A percentile compares a stretch with the other conserved stretches of the same genome.
phyloP scores from a whole-genome alignment of 2,329 filamentous ascomycete species.

The Amesomyces nigricolor region DNA sequence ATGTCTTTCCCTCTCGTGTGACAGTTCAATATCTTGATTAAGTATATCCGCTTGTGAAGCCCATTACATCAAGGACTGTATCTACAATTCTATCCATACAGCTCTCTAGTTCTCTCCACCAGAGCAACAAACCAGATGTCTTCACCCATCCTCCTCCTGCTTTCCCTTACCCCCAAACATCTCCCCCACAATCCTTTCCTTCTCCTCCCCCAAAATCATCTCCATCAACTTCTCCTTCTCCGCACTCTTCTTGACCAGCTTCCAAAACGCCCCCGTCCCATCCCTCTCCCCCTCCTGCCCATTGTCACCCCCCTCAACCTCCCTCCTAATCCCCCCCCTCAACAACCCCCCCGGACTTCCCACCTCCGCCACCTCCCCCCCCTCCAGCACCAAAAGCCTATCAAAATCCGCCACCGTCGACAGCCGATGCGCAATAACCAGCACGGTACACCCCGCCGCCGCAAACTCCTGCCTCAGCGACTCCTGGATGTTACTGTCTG shows the following conservation, averaged over 20 bases:
- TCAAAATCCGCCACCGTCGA: conserved; percentile 49
- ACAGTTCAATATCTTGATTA: too few species aligned
- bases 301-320: neutral
- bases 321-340: conserved; percentile 19
- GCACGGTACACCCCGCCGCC: conserved; percentile 49
- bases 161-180: neutral
- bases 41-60: too few species aligned
- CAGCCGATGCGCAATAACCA: conserved; percentile 37
- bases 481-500: conserved; percentile 52
- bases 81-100: too few species aligned
- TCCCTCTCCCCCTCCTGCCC: conserved; percentile 2
- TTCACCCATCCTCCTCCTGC: neutral
- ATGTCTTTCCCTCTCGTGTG: too few species aligned
- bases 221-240: conserved; percentile 28
- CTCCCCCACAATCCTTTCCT: conserved; percentile 3
- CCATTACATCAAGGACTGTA: too few species aligned
- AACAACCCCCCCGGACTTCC: conserved; percentile 38
- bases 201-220: conserved; percentile 26
- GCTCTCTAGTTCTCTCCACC: too few species aligned
- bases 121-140: neutral
- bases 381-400: conserved; percentile 43
- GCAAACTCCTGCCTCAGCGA: conserved; percentile 45
- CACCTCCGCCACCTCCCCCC: conserved; percentile 42
- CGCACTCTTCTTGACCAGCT: conserved; percentile 29
- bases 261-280: conserved; percentile 28